Evolutionary conservation across 1,284 basidiomycete genomes (phyloP), one percentile per base, ranked within the genome.

Genomic region (Coriolopsis trogii): DNA sequence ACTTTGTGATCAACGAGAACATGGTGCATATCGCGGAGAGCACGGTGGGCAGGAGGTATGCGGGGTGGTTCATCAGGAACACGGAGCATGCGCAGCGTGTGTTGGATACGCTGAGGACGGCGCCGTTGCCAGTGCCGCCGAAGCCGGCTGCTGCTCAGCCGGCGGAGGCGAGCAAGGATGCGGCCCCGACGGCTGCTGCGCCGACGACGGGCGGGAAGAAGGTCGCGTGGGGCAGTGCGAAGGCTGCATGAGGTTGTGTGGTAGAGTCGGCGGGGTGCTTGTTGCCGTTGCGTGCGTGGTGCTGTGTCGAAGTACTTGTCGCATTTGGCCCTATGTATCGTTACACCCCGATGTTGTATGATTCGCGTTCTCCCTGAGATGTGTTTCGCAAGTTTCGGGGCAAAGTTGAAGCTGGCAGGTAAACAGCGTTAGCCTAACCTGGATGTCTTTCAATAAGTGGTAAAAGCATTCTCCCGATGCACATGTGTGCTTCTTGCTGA

Each of bases 11-110:
- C 63, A 89, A 96, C 60, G 91, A 91, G 91, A 90, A 94, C 67
- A 95, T 95, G 91, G 89, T 98, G 7, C 93, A 96, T 65, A 94
- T 98, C 63, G 89, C 93, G 15, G 95, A 98, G 70, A 93, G 91
- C 15, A 95, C 94, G 0, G 87, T 96, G 12, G 94, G 95, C 20
- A 75, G 95, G 43, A 85, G 93, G 49, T 98, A 93, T 67, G 95
- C 94, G 2, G 93, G 95, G 34, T 97, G 93, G 92, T 98, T 98
- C 76, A 94, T 98, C 72, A 87, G 94, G 59, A 95, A 95, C 72
- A 91, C 93, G 4, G 93, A 95, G 70, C 84, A 93, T 62, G 87
- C 93, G 10, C 89, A 92, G 67, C 82, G 91, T 53, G 89, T 93
- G 44, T 79, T 88, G 59, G 91, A 94, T 63, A 85, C 86, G 49